Conservation (phyloP, 306 rosid genomes). For the Lathyrus sativus region DNA sequence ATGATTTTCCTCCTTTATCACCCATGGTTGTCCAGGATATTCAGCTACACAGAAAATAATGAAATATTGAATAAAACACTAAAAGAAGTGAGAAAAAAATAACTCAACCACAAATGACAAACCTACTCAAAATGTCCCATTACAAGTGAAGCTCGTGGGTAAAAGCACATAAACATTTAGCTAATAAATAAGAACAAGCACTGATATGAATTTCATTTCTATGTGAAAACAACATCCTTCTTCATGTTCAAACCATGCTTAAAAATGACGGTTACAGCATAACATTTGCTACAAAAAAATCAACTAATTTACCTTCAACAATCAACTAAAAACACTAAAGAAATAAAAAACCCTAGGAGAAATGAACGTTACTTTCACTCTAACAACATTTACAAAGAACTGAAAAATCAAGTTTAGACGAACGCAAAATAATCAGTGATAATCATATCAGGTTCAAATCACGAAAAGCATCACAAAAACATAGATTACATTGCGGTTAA, state of each 20-base stretch:
- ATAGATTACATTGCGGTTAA: conserved; percentile 4
- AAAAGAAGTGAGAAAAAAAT: neutral
- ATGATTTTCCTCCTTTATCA: conserved; percentile 50
- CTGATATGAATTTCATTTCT: neutral
- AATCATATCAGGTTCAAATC: neutral
- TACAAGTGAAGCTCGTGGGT: neutral
- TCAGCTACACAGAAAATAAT: conserved; percentile 29
- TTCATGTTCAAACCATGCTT: neutral
- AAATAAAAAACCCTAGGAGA: conserved; percentile 21
- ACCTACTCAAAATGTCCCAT: conserved; percentile 23
- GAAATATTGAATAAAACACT: conserved; percentile 1
- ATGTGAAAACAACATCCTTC: neutral
- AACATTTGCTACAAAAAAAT: conserved; percentile 11
- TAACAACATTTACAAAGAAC: conserved; percentile 1
- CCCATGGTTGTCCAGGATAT: conserved; percentile 46
- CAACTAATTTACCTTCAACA: conserved; percentile 3
- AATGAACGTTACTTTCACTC: conserved; percentile 5
- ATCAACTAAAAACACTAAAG: neutral
- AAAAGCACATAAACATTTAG: neutral
- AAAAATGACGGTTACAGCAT: neutral
- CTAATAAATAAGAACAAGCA: conserved; percentile 5
- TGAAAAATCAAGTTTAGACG: conserved; percentile 1
- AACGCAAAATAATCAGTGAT: conserved; percentile 6
- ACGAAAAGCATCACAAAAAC: conserved; percentile 5
- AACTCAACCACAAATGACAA: conserved; percentile 8